Evolutionary conservation across 1,284 basidiomycete genomes (phyloP), one percentile per base, ranked within the genome.

Genomic region (Cutaneotrichosporon cyanovorans): DNA sequence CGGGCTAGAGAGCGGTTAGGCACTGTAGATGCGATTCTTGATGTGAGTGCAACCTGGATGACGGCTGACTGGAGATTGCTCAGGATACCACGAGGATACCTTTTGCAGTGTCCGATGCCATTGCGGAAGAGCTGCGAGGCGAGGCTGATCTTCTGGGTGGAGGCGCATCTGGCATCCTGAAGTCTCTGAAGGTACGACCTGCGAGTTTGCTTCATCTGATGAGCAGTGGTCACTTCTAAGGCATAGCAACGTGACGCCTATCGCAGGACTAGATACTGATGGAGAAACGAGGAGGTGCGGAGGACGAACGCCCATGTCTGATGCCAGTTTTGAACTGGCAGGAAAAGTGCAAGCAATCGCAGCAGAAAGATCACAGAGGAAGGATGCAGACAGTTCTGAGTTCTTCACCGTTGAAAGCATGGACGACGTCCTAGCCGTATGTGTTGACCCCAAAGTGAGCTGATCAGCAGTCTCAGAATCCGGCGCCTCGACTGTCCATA

Each of bases 121-220:
- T 66, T 12, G 50, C 50, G 4, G 57, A 62, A 10, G 58, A 64
- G 20, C 36, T 68, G 12, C 35, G 46, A 5, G 25, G 32, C 2
- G 57, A 61, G 9, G 62, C 63, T 37, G 46, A 55, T 4, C 46
- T 57, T 37, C 46, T 57, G 21, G 63, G 60, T 16, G 61, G 60
- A 14, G 66, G 66, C 1, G 31, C 59, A 0, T 32, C 45, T 2
- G 51, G 46, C 2, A 46, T 56, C 0, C 45, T 67, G 43, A 65
- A 62, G 47, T 43, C 59, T 1, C 38, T 69, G 11, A 62, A 61
- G 46, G 63, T 64, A 37, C 39, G 60, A 10, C 28, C 25, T 28
- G 12, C 8, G 25, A 12, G 25, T 28, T 7, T 28, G 25, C 7
- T 12, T 28, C 8, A 28, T 28, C 25, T 28, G 25, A 28, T 28